Conservation (phyloP, 129 eudicot species). For the Lactuca sativa region DNA sequence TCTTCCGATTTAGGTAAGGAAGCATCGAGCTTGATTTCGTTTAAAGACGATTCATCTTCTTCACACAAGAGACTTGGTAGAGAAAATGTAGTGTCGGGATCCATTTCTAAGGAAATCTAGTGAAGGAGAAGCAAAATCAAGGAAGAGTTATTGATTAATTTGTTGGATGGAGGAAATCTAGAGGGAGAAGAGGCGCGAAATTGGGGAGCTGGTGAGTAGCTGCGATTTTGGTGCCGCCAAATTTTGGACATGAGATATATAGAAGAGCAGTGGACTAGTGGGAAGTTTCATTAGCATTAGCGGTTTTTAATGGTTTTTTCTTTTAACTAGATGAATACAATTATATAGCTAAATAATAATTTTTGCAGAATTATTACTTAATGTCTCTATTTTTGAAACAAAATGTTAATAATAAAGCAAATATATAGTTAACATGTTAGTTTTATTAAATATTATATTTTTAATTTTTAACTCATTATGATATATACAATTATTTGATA, state of each 20-base stretch:
- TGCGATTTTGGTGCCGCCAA: conserved; percentile 86
- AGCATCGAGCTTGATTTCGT: conserved; percentile 17
- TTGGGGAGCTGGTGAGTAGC: conserved; percentile 29
- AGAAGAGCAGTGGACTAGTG: conserved; percentile 12
- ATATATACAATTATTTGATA: no score
- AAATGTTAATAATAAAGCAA: no score
- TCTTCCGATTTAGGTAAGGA: conserved; percentile 41
- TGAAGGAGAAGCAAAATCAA: conserved; percentile 10
- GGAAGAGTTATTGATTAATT: conserved; percentile 20
- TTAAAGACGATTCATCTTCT: conserved; percentile 58
- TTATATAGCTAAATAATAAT: no score
- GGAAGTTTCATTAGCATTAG: conserved; percentile 26
- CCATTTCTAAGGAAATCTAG: conserved; percentile 24
- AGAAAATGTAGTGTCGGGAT: conserved; percentile 43
- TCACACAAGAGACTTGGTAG: conserved; percentile 55
- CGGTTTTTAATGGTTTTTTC: conserved; percentile 30
- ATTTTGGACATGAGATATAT: conserved; percentile 50
- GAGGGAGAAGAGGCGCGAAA: conserved; percentile 38
- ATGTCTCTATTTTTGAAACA: no score
- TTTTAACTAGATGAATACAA: no score
- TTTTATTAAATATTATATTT: no score
- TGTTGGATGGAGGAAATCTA: conserved; percentile 36
- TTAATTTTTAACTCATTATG: no score
- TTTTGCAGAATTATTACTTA: no score
- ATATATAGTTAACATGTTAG: no score